Base-by-base conservation (phyloP, 148 eudicot genomes). In the Vaccinium vitisidaea region DNA sequence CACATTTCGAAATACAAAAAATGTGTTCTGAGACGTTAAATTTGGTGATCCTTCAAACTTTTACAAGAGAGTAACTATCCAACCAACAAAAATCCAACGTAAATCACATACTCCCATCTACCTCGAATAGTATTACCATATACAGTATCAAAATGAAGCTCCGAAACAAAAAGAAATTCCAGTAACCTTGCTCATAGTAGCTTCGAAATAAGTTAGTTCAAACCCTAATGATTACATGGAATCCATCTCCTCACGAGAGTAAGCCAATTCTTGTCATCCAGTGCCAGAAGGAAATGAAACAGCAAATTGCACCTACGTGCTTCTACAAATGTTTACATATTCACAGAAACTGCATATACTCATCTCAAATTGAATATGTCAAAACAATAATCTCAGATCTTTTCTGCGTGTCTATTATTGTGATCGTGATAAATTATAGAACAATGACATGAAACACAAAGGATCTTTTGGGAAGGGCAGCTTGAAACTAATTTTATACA, bases 311-410 rank as follows among this genome's bases (percentile, higher is more conserved):
- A 14, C 5, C 16, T 18, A 43, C 48, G 8, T 19, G 23, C 79
- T 75, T 16, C 53, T 75, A 75, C 79, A 75, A 75, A 75, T 46
- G 79, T 48, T 25, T 48, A 46, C 53, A 75, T 46, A 75, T 75
- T 43, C 5, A 75, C 79, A 75, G 79, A 75, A 75, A 75, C 25
- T 48, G 6, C 8, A 19, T 75, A 21, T 21, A 48, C 48, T 21
- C 9, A 43, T 75, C 27, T 75, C 30, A 75, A 46, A 48, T 21
- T 46, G 54, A 54, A 10, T 30, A 27, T 13, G 19, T 6, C 25
- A 13, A 12, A 13, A 67, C 16, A 69, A 30, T 69, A 13, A 69
- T 13, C 7, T 13, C 2, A 18, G 39, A 30, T 69, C 74, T 27
- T n/a, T 77, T 43, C 39, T 19, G 11, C 46, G 54, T 12, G n/a